These are phyloP conservation scores for Agastache rugosa DNA, from an alignment of 257 asterid genomes.

Conservation along the genomic window DNA sequence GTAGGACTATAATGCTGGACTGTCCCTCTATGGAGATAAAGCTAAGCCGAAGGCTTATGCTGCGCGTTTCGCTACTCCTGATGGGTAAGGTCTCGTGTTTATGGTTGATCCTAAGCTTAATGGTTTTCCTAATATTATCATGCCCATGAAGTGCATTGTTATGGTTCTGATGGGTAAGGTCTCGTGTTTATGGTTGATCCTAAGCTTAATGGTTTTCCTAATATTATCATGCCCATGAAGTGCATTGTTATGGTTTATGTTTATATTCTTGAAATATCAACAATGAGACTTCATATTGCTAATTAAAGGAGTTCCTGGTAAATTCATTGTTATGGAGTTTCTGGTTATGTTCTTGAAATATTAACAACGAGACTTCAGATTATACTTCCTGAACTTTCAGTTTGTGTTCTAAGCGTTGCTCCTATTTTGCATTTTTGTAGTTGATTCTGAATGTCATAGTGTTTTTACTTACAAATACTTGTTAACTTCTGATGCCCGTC, in stretches of 20 bases:
- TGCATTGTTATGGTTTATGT: no score
- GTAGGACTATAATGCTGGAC: slow-evolving; percentile 84
- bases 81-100: slow-evolving; percentile 63
- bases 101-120: neutral
- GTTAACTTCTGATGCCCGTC: neutral
- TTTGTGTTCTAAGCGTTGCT: slow-evolving; percentile 15
- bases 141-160: no score
- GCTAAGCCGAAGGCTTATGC: slow-evolving; percentile 90
- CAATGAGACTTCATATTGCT: neutral
- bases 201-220: slow-evolving; percentile 4
- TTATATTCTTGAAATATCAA: neutral
- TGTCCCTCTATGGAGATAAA: slow-evolving; percentile 91
- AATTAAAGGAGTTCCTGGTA: neutral
- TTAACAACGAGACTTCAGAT: no score
- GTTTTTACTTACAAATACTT: neutral
- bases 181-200: slow-evolving; percentile 3
- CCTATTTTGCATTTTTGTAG: neutral
- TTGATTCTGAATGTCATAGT: slow-evolving; percentile 12
- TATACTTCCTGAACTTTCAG: no score
- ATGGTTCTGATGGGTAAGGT: slow-evolving; percentile 88
- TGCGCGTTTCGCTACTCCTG: slow-evolving; percentile 88
- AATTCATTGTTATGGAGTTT: neutral
- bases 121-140: neutral
- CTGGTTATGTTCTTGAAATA: no score
- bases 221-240: no score